These are phyloP conservation scores for Globisporangium paddicum DNA, from an alignment of 352 stramenopile genomes.

Conservation along the genomic window DNA sequence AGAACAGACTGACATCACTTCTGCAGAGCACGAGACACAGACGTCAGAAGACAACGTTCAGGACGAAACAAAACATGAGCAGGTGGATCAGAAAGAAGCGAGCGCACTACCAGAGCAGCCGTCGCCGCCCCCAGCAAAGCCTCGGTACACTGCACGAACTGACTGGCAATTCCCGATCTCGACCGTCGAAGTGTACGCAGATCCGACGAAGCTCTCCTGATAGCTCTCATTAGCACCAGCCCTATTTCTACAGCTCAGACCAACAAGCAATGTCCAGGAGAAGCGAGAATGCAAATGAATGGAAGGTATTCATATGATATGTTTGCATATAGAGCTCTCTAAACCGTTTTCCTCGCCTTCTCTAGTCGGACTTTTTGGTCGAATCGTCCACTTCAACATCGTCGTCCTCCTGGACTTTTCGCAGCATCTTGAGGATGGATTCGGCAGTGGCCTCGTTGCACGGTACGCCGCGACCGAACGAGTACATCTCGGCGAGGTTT, in stretches of 20 bases:
- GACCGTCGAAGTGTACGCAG: slow-evolving; percentile 58
- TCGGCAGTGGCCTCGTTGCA: slow-evolving; percentile 75
- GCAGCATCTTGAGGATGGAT: slow-evolving; percentile 84
- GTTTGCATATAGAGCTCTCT: not conserved
- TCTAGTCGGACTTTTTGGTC: slow-evolving; percentile 2
- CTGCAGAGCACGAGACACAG: not conserved
- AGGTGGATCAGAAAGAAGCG: not conserved
- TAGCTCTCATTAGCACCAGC: not conserved
- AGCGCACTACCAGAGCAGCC: slow-evolving; percentile 8
- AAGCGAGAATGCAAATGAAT: not conserved
- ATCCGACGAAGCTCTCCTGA: slow-evolving; percentile 25
- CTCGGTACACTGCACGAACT: slow-evolving; percentile 44
- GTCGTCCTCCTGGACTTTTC: slow-evolving; percentile 10
- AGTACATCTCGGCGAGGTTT: slow-evolving; percentile 88
- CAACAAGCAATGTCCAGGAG: too few species aligned
- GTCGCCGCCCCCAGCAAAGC: slow-evolving; percentile 15
- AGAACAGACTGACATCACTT: not conserved
- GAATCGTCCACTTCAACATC: not conserved
- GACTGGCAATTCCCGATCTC: slow-evolving; percentile 76
- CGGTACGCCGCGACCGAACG: slow-evolving; percentile 61
- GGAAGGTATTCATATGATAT: not conserved
- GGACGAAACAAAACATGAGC: not conserved
- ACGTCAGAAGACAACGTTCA: not conserved
- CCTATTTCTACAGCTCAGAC: not conserved
- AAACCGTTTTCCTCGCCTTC: not conserved